Base-by-base conservation (phyloP, 305 asterid genomes). In the Stenogyne calaminthoides region DNA sequence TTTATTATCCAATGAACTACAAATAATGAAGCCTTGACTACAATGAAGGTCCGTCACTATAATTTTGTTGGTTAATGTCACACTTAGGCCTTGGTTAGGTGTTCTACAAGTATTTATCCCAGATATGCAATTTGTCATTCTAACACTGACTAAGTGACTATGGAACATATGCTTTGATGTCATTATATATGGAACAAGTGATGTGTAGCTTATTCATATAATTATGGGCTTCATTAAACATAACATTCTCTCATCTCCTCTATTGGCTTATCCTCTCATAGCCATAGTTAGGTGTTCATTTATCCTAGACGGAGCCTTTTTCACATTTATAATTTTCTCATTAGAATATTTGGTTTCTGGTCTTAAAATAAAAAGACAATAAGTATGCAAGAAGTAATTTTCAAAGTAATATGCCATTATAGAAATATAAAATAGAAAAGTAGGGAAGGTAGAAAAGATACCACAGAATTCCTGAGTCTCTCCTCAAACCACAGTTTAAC, bases 401-500 rank as follows among this genome's bases (percentile, higher is more conserved):
- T 49, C 69, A 37, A 20, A 39, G 39, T 42, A 54, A 49, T 71
- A 58, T 34, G 80, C 51, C 27, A 22, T 25, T 63, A 22, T 18
- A 39, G 40, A 39, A 36, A 49, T 9, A 29, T n/a, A 42, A 69
- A 69, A 12, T 4, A 29, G 15, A 42, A 47, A 70, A 16, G 40
- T 36, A 37, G 40, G 27, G 64, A 29, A 51, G 36, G 32, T 40
- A 68, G 44, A 61, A 40, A 66, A 64, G 70, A 70, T 86, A 91
- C 99, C 90, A 16, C 80, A 42, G 82, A 59, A 72, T 76, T 73
- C 75, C 40, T 75, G 69, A 87, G 82, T 67, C 86, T 95, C 82
- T 88, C 95, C 84, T 90, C 94, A 72, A 95, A 85, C 95, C 95
- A 90, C 40, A 63, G 14, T 90, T 88, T 95, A 61, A 92, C 91